Base-by-base conservation (phyloP, 163 green algal genomes). In the Trebouxia gelatinosa region DNA sequence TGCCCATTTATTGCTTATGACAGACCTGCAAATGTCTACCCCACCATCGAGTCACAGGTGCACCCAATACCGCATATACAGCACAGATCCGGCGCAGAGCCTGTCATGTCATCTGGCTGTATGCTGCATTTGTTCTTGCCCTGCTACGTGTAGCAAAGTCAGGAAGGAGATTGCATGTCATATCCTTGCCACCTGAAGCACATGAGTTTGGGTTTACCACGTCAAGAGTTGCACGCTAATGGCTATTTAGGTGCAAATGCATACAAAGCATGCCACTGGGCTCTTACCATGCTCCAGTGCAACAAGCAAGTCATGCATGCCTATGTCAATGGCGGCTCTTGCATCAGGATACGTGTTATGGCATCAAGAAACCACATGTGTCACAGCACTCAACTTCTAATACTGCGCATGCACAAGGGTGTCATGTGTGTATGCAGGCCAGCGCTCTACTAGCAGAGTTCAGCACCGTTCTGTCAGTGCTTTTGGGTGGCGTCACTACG, bases 1-100 rank as follows among this genome's bases (percentile, higher is more conserved):
- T 72, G 64, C 38, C 64, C 64, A 26, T 26, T 0, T 23, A 51
- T 72, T 50, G 64, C 64, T 1, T 72, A 54, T 72, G 64, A 50
- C 5, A 31, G 64, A 23, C 64, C 64, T 23, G 21, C 13, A 37
- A 23, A 3, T 21, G 64, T 72, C 3, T 72, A 72, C 35, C 64
- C 64, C 2, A 37, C 19, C 0, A 46, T 72, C 1, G 29, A 32
- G 0, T 40, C 31, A 39, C 61, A 70, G 61, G 61, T 70, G 43
- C 13, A 54, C 9, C 9, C 43, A 54, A 54, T 54, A 13, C 43
- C 43, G 43, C 13, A 54, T 23, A 13, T 9, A 54, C 43, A 54
- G 13, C 43, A 54, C 13, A 54, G 11, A 54, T 23, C 13, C 13
- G 43, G 43, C 13, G 43, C 43, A 23, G 43, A 54, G 43, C 43